phyloP scores from a whole-genome alignment of 2,329 filamentous ascomycete genomes.

The Xylaria sp. region DNA sequence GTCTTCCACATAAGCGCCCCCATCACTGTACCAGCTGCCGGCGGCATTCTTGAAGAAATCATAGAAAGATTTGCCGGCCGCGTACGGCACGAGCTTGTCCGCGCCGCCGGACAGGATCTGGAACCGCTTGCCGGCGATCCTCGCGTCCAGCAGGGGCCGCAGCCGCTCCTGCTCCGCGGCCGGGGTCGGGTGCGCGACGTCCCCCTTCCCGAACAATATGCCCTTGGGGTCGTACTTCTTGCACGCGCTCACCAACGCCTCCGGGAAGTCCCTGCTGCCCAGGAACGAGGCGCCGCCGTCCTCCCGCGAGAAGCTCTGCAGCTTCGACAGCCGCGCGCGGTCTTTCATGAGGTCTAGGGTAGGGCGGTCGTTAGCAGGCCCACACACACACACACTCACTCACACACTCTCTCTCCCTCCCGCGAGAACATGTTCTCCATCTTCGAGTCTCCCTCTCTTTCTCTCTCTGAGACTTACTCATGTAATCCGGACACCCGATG shows the following conservation, averaged over 20 bases:
- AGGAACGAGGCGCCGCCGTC: slow-evolving; percentile 67
- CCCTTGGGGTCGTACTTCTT: slow-evolving; percentile 73
- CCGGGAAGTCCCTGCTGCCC: slow-evolving; percentile 77
- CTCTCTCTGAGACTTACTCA: slow-evolving; percentile 49
- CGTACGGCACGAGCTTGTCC: slow-evolving; percentile 75
- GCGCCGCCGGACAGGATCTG: slow-evolving; percentile 66
- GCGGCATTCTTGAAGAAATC: slow-evolving; percentile 61
- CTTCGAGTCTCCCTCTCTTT: not conserved
- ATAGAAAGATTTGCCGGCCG: slow-evolving; percentile 61
- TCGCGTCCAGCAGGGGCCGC: slow-evolving; percentile 48
- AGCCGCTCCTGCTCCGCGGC: slow-evolving; percentile 48
- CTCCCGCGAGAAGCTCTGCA: slow-evolving; percentile 60
- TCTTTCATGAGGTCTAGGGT: slow-evolving; percentile 69
- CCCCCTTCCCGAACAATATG: slow-evolving; percentile 63
- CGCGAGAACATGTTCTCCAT: too few species aligned
- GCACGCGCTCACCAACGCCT: slow-evolving; percentile 64
- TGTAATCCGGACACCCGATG: slow-evolving; percentile 89
- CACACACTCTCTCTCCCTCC: not conserved
- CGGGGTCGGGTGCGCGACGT: slow-evolving; percentile 36
- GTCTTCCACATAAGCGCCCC: slow-evolving; percentile 62
- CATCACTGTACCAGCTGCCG: slow-evolving; percentile 56
- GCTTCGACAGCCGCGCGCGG: slow-evolving; percentile 72
- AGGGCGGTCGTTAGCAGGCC: slow-evolving; percentile 5
- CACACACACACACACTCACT: not conserved
- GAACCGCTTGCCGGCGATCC: slow-evolving; percentile 64